These are phyloP conservation scores for Jaminaea rosea DNA, from an alignment of 1,284 basidiomycete genomes.

Conservation along the genomic window DNA sequence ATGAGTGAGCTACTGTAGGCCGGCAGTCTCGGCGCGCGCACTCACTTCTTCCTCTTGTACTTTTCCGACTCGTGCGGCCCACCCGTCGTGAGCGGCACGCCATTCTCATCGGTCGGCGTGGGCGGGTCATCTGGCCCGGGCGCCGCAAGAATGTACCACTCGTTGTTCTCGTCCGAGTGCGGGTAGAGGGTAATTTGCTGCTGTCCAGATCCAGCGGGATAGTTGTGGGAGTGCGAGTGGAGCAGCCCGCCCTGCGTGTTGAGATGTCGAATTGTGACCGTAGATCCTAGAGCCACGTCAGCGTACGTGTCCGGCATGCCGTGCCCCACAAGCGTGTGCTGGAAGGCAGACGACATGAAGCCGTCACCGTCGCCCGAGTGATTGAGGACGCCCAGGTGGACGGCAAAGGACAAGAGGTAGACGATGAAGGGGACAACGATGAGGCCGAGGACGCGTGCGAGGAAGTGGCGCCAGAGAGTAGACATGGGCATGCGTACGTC, in stretches of 20 bases:
- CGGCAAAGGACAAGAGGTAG: slow-evolving; percentile 90
- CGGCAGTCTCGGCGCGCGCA: no score
- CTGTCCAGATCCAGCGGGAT: slow-evolving; percentile 64
- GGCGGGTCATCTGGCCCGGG: slow-evolving; percentile 53
- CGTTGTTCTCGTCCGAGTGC: slow-evolving; percentile 83
- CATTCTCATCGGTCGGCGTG: slow-evolving; percentile 35
- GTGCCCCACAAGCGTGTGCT: slow-evolving; percentile 84
- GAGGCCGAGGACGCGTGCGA: slow-evolving; percentile 76
- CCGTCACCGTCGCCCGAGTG: slow-evolving; percentile 92
- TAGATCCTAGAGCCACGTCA: slow-evolving; percentile 81
- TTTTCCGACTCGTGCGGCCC: slow-evolving; percentile 8
- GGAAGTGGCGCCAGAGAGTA: slow-evolving; percentile 72
- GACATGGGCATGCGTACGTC: slow-evolving; percentile 70
- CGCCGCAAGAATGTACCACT: slow-evolving; percentile 66
- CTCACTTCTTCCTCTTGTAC: slow-evolving; percentile 32
- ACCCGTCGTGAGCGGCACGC: slow-evolving; percentile 40
- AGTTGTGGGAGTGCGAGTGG: slow-evolving; percentile 84
- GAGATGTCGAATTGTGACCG: slow-evolving; percentile 73
- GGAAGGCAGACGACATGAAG: slow-evolving; percentile 98
- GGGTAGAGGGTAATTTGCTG: slow-evolving; percentile 98
- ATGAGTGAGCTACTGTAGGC: no score
- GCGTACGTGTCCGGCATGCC: slow-evolving; percentile 79
- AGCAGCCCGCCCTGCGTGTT: slow-evolving; percentile 97
- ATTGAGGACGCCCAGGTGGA: slow-evolving; percentile 82
- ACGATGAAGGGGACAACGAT: slow-evolving; percentile 74